These are phyloP conservation scores for Lanmaoa rubissima DNA, from an alignment of 768 basidiomycete species.

Conservation along the genomic window DNA sequence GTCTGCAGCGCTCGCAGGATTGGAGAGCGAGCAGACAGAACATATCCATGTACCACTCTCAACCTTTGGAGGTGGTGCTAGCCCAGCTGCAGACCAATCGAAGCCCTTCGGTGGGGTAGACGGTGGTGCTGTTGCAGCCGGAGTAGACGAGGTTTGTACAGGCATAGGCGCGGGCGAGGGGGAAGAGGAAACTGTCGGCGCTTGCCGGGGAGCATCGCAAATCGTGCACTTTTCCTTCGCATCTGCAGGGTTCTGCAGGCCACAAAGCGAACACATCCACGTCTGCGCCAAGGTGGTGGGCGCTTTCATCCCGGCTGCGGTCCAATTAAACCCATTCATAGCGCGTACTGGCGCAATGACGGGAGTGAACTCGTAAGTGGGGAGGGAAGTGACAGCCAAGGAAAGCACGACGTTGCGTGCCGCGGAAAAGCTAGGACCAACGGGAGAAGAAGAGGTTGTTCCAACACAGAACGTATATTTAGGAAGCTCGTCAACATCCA, in stretches of 20 bases:
- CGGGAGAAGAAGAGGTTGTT: constrained; percentile 11
- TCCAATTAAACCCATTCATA: constrained; percentile 54
- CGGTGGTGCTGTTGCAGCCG: background rate
- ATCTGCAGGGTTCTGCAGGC: constrained; percentile 36
- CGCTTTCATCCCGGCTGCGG: constrained; percentile 56
- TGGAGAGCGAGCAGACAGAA: constrained; percentile 40
- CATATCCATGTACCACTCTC: constrained; percentile 39
- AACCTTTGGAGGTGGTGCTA: constrained; percentile 27
- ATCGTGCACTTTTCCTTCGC: constrained; percentile 44
- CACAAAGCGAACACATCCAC: constrained; percentile 64
- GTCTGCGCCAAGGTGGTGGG: constrained; percentile 30
- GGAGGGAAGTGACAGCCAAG: constrained; percentile 43
- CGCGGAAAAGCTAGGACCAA: constrained; percentile 21
- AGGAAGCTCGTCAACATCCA: constrained; percentile 35
- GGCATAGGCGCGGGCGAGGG: constrained; percentile 1
- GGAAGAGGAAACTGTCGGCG: constrained; percentile 15
- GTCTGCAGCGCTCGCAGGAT: constrained; percentile 40
- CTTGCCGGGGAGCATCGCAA: constrained; percentile 40
- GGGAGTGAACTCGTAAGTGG: constrained; percentile 39
- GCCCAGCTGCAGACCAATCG: constrained; percentile 40
- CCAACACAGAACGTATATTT: constrained; percentile 30
- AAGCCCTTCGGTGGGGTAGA: constrained; percentile 26
- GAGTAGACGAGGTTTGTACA: background rate
- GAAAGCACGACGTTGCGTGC: constrained; percentile 39
- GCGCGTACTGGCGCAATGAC: constrained; percentile 18